A percentile compares a stretch with the other conserved stretches of the same genome.
Evolutionary conservation across 2,329 filamentous ascomycete species (phyloP).

Genomic region (Penicillium digitatum): DNA sequence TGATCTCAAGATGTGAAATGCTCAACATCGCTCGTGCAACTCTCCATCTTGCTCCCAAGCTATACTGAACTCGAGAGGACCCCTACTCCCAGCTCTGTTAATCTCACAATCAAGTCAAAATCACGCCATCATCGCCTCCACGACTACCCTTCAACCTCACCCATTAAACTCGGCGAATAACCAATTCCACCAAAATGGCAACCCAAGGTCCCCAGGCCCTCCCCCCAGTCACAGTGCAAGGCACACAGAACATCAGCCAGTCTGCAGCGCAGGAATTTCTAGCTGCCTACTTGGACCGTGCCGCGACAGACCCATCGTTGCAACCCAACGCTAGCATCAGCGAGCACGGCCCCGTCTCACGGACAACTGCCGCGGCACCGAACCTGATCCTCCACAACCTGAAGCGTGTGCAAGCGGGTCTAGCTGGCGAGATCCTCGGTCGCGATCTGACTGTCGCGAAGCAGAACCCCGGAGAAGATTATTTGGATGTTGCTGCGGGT

Average conservation of each 20-base stretch:
- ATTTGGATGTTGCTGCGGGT: constrained; percentile 39
- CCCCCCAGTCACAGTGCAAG: constrained; percentile 38
- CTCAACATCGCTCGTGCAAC: constrained; percentile 3
- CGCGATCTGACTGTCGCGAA: constrained; percentile 40
- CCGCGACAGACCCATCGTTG: constrained; percentile 40
- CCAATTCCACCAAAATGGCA: constrained; percentile 31
- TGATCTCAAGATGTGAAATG: constrained; percentile 15
- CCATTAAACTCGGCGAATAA: background rate
- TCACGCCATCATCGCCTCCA: background rate
- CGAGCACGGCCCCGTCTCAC: constrained; percentile 42
- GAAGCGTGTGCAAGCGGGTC: constrained; percentile 44
- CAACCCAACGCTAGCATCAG: constrained; percentile 45
- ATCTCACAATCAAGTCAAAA: background rate
- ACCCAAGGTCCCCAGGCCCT: constrained; percentile 36
- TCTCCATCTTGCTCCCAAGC: background rate
- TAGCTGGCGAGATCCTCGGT: constrained; percentile 42
- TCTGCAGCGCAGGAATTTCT: constrained; percentile 42
- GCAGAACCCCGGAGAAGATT: constrained; percentile 34
- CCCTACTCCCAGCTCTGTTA: background rate
- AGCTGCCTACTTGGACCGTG: constrained; percentile 42
- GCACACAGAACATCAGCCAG: constrained; percentile 35
- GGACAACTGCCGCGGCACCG: constrained; percentile 39
- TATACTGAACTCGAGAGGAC: background rate
- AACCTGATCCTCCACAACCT: constrained; percentile 45
- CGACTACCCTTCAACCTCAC: background rate